Evolutionary conservation across 805 yeast species (phyloP).

Genomic region (Kluyveromyces nonfermentans): DNA sequence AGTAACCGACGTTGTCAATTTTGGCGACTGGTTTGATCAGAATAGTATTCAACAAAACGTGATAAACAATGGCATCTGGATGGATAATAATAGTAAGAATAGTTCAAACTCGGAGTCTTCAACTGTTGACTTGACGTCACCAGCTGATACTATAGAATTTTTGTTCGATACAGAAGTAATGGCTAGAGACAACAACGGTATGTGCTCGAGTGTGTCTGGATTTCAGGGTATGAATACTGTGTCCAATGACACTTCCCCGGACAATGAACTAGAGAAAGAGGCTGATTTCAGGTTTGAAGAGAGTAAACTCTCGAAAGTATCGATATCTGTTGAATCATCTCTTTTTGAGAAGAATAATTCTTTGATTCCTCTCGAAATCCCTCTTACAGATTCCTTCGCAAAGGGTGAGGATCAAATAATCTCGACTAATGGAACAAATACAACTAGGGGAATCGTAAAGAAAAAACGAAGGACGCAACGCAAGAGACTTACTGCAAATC

Average conservation of each 20-base stretch:
- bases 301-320: neutral
- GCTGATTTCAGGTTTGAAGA: neutral
- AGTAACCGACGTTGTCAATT: neutral
- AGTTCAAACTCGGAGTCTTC: neutral
- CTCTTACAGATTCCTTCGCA: neutral
- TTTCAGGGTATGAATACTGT: neutral
- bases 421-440: neutral
- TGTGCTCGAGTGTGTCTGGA: neutral
- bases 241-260: constrained; percentile 6
- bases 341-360: neutral
- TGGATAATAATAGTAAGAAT: neutral
- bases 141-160: constrained; percentile 7
- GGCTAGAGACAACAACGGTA: neutral
- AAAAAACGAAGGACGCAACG: constrained; percentile 42
- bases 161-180: constrained; percentile 6
- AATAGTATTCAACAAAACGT: neutral
- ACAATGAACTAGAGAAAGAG: neutral
- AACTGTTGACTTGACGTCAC: constrained; percentile 3
- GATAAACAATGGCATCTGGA: neutral
- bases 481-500: constrained; percentile 47
- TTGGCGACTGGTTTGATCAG: constrained; percentile 1
- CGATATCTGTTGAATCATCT: neutral
- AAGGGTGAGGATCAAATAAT: neutral
- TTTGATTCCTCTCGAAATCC: neutral
- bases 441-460: constrained; percentile 1